Evolutionary conservation across 1,139 yeast species (phyloP).

Genomic region (Maudiozyma humilis): DNA sequence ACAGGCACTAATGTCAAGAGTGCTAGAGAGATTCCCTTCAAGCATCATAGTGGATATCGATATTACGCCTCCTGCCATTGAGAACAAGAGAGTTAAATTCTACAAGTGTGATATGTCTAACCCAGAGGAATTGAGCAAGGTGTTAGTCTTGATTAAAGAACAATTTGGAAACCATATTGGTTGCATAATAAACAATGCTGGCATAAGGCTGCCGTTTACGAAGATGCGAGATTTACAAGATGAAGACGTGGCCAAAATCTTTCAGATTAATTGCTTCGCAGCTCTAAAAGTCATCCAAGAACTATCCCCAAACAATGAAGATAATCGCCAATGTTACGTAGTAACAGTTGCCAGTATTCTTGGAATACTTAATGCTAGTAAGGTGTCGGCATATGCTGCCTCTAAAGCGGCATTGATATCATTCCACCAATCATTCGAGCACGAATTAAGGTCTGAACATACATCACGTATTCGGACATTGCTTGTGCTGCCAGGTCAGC

Average conservation of each 20-base stretch:
- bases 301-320: constrained; percentile 28
- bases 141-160: constrained; percentile 31
- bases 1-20: constrained; percentile 34
- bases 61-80: constrained; percentile 31
- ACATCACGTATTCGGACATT: constrained; percentile 35
- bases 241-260: constrained; percentile 33
- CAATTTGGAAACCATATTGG: constrained; percentile 35
- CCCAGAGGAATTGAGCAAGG: constrained; percentile 29
- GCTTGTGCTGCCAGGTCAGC: constrained; percentile 59
- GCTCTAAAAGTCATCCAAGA: constrained; percentile 44
- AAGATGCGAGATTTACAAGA: constrained; percentile 35
- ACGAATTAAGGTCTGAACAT: constrained; percentile 36
- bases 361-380: constrained; percentile 64
- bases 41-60: constrained; percentile 44
- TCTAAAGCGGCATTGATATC: constrained; percentile 57
- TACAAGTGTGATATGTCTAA: constrained; percentile 45
- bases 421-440: constrained; percentile 49
- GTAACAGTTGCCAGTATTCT: constrained; percentile 62
- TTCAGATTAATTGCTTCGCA: constrained; percentile 51
- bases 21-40: constrained; percentile 29
- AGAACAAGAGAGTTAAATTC: constrained; percentile 28
- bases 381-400: constrained; percentile 56
- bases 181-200: constrained; percentile 68
- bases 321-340: constrained; percentile 38
- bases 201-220: constrained; percentile 45